Percentiles rank a stretch among this genome's conserved stretches.
phyloP scores from a whole-genome alignment of 495 filamentous ascomycete species.

The Gamarada debralockiae region DNA sequence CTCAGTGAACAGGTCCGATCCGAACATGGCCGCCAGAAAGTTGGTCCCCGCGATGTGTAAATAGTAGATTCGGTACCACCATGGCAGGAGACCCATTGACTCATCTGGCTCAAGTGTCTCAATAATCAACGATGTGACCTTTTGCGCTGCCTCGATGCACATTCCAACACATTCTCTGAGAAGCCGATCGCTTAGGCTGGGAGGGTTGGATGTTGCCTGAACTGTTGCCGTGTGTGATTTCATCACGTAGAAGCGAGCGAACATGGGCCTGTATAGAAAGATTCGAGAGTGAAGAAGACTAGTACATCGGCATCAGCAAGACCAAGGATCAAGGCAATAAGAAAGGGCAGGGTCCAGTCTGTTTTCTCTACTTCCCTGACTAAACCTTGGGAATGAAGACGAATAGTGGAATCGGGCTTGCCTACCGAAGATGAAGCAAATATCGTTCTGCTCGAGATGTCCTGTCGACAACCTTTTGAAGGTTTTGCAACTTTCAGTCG shows the following conservation, averaged over 20 bases:
- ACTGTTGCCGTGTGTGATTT: background rate
- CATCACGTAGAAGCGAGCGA: background rate
- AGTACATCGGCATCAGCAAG: background rate
- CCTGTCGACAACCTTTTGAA: background rate
- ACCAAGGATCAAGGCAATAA: background rate
- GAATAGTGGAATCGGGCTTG: too few relatives aligned
- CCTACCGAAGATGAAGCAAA: background rate
- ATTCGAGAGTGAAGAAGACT: background rate
- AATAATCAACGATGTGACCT: background rate
- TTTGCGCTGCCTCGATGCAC: background rate
- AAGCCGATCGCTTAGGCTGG: too few relatives aligned
- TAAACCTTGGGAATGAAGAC: too few relatives aligned
- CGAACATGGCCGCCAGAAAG: background rate
- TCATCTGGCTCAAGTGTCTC: background rate
- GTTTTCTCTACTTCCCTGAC: background rate
- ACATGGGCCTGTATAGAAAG: background rate
- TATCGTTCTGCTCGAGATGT: background rate
- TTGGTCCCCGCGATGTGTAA: background rate
- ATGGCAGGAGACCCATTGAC: background rate
- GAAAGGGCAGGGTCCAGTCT: background rate
- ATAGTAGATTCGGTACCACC: background rate
- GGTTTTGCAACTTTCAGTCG: constrained; percentile 11
- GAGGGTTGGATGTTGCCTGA: too few relatives aligned
- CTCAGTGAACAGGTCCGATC: background rate
- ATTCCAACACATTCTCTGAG: background rate